A percentile compares a stretch with the other conserved stretches of the same genome.
Evolutionary conservation across 1,139 yeast genomes (phyloP).

Genomic region (Saccharomyces uvarum): DNA sequence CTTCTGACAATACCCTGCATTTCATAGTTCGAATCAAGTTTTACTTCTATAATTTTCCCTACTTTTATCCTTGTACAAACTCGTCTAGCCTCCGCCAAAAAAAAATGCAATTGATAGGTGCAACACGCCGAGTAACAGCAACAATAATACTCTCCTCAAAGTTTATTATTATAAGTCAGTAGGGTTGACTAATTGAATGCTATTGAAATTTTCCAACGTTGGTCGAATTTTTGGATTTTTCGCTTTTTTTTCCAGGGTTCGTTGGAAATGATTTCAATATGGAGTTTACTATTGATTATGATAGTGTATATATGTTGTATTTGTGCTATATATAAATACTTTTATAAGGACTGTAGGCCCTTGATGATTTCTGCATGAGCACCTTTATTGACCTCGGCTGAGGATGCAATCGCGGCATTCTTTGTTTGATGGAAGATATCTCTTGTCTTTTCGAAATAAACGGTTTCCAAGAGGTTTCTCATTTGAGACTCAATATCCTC

Average conservation of each 20-base stretch:
- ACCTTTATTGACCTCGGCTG: conserved; percentile 15
- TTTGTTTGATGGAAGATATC: conserved; percentile 45
- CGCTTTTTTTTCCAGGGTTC: not conserved
- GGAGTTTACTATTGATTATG: not conserved
- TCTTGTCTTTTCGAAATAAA: conserved; percentile 88
- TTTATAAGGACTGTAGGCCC: conserved; percentile 26
- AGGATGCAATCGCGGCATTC: conserved; percentile 10
- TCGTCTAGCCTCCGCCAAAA: not conserved
- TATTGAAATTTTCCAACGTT: not conserved
- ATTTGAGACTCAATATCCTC: conserved; percentile 86
- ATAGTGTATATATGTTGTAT: not conserved
- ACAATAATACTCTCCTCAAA: too few relatives aligned
- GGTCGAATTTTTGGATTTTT: not conserved
- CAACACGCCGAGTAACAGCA: not conserved
- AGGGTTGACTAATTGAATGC: not conserved
- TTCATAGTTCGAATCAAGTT: conserved; percentile 15
- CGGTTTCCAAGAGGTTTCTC: conserved; percentile 83
- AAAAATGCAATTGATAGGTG: not conserved
- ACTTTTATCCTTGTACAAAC: not conserved
- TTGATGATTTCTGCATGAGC: conserved; percentile 28
- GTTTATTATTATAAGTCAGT: not conserved
- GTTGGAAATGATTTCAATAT: not conserved
- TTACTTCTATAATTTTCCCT: not conserved
- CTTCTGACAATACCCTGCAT: conserved; percentile 45
- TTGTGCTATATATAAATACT: not conserved